Percentiles rank a stretch among this genome's conserved stretches.
phyloP scores from a whole-genome alignment of 2,329 filamentous ascomycete species.

The Plenodomus lindquistii region DNA sequence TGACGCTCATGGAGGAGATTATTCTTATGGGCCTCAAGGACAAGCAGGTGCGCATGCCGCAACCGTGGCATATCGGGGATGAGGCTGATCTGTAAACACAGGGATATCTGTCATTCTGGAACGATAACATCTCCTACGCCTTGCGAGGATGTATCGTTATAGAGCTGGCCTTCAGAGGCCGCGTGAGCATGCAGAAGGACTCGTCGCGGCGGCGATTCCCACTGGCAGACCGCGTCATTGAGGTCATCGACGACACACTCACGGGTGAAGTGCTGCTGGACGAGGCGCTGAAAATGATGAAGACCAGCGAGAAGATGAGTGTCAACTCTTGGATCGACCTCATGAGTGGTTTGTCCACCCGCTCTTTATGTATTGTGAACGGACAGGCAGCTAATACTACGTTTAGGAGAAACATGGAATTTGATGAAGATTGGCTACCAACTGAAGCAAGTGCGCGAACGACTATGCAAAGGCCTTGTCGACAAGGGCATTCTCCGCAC shows the following conservation, averaged over 20 bases:
- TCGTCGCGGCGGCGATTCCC: conserved; percentile 89
- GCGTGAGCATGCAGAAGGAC: conserved; percentile 98
- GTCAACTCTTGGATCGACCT: conserved; percentile 98
- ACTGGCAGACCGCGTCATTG: conserved; percentile 88
- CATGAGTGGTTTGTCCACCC: conserved; percentile 78
- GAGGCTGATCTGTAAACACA: conserved; percentile 46
- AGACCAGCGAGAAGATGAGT: conserved; percentile 99
- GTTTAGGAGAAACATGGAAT: conserved; percentile 95
- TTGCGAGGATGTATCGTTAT: conserved; percentile 97
- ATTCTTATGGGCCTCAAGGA: conserved; percentile 94
- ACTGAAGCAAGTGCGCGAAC: conserved; percentile 97
- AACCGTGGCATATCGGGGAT: conserved; percentile 7
- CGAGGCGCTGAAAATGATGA: conserved; percentile 99
- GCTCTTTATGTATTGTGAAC: background rate
- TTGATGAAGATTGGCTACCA: conserved; percentile 99
- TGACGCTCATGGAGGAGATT: conserved; percentile 98
- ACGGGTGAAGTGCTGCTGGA: conserved; percentile 97
- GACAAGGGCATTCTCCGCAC: conserved; percentile 98
- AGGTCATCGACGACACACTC: conserved; percentile 94
- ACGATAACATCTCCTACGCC: conserved; percentile 99
- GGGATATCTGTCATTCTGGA: conserved; percentile 99
- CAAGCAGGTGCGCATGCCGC: conserved; percentile 75
- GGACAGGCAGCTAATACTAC: conserved; percentile 20
- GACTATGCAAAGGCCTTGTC: conserved; percentile 93
- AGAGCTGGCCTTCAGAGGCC: conserved; percentile 92